Evolutionary conservation across 73 alveolate genomes (phyloP), one percentile per base, ranked within the genome.

Genomic region (Symbiodinium natans): DNA sequence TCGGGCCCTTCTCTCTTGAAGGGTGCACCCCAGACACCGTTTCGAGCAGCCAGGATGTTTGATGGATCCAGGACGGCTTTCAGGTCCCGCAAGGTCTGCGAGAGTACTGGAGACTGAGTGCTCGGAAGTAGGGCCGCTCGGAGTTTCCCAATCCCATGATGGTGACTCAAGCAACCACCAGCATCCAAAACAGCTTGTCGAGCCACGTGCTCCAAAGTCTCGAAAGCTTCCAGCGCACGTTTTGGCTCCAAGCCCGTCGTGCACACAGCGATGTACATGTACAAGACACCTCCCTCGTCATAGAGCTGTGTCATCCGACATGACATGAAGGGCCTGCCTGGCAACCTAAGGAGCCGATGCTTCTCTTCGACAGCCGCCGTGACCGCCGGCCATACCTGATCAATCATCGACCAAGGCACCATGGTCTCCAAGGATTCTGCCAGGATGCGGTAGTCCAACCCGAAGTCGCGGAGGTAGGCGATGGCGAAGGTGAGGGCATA

Each of bases 391-490:
- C 71, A 17, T 11, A 9, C 9, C 71, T 9, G 25, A 17, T 17
- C 17, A 11, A 48, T 48, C 9, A 9, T 9, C 71, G 71, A 48
- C 71, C 71, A 48, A 9, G 71, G 96, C 96, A 92, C 99, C 74
- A 19, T 83, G 86, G 74, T 73, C 83, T 68, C 48, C 39, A 99
- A 99, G 68, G 99, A 82, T 95, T 99, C 99, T 31, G 99, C 99
- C 25, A 99, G 93, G 99, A 97, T 99, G 89, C 99, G 80, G 95
- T 99, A 97, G 86, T 99, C 82, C 99, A 95, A 42, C 46, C 99
- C 99, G 59, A 99, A 99, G 98, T 99, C 99, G 96, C 99, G 99
- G 27, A 99, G 34, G 99, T 99, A 99, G 36, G 99, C 99, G 92
- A 99, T 99, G 99, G 99, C 99, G 98, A 92, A 99, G 25, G 99